Conservation (phyloP, 345 rosid genomes). For the Eucalyptus decipiens region DNA sequence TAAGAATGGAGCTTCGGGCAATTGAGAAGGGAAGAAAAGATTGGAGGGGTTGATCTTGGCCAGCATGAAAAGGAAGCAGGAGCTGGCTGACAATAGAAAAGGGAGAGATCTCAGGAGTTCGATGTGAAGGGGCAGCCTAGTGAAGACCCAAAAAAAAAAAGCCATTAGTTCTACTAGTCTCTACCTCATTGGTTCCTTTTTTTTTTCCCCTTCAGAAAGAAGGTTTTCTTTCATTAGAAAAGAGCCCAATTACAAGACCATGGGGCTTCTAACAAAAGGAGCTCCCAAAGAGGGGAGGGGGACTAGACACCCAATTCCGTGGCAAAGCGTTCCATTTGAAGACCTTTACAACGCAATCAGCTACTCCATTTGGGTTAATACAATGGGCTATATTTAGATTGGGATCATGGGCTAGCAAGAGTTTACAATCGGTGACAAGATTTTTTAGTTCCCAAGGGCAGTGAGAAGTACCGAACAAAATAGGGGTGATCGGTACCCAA, state of each 20-base stretch:
- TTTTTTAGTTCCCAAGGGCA: background rate
- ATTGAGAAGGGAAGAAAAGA: background rate
- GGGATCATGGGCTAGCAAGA: too few species aligned
- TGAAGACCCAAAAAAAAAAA: background rate
- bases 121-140: background rate
- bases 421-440: background rate
- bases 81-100: too few species aligned
- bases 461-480: background rate
- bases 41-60: background rate
- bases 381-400: too few species aligned
- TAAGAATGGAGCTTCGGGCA: background rate
- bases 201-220: too few species aligned
- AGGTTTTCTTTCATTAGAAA: background rate
- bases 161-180: background rate
- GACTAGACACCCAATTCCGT: background rate
- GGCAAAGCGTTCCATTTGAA: background rate
- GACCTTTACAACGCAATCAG: background rate
- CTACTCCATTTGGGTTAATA: too few species aligned
- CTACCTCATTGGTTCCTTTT: background rate
- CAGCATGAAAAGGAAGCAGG: background rate
- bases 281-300: too few species aligned
- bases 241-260: background rate
- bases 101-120: too few species aligned
- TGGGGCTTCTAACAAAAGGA: too few species aligned
- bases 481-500: fast-evolving